These are phyloP conservation scores for Bruguiera parviflora DNA, from an alignment of 345 rosid genomes.

Conservation along the genomic window DNA sequence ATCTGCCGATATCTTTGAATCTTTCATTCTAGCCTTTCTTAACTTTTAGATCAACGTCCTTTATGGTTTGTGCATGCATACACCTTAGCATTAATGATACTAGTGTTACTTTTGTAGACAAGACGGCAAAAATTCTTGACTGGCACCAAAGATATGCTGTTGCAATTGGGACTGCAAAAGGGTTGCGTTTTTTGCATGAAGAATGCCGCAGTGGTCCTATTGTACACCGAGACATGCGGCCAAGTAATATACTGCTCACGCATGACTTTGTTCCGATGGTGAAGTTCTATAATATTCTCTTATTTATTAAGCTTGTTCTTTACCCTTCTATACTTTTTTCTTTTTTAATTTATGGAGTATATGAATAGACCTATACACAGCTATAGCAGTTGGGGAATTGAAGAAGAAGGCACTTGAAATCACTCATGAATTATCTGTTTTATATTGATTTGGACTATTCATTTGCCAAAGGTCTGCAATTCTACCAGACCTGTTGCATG, in stretches of 20 bases:
- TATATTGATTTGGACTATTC: too few species aligned
- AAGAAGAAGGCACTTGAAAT: too few species aligned
- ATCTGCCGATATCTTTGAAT: not conserved
- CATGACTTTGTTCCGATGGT: slow-evolving; percentile 69
- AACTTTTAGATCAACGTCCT: not conserved
- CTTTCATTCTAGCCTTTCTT: not conserved
- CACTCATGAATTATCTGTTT: too few species aligned
- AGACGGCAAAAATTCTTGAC: slow-evolving; percentile 36
- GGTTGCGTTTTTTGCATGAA: slow-evolving; percentile 58
- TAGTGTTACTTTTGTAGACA: slow-evolving; percentile 21
- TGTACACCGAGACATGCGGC: slow-evolving; percentile 56
- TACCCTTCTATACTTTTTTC: too few species aligned
- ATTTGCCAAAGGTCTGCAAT: not conserved
- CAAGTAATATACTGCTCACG: slow-evolving; percentile 59
- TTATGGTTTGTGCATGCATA: too few species aligned
- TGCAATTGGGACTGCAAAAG: slow-evolving; percentile 60
- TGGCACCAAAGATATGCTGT: slow-evolving; percentile 58
- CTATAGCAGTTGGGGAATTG: too few species aligned
- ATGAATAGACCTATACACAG: too few species aligned
- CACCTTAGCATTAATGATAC: not conserved
- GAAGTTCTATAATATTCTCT: slow-evolving; percentile 10
- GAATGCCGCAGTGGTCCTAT: slow-evolving; percentile 64
- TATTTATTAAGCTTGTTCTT: not conserved
- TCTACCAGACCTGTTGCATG: not conserved
- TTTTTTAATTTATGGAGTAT: too few species aligned